Evolutionary conservation across 2,329 filamentous ascomycete species (phyloP).

Genomic region (Diaporthe sp.): DNA sequence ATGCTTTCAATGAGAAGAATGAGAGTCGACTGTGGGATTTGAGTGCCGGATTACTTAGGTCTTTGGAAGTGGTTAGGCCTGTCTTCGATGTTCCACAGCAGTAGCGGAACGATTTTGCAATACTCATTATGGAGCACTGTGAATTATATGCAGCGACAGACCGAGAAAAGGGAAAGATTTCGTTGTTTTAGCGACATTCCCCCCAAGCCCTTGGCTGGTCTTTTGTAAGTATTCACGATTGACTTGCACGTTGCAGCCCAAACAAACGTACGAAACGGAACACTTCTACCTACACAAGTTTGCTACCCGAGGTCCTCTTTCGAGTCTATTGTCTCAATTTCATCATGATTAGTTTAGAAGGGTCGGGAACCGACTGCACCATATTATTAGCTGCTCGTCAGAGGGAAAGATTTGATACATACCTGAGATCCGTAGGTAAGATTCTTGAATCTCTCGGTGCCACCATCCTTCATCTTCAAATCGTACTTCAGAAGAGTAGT

Average conservation of each 20-base stretch:
- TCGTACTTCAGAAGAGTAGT: background rate
- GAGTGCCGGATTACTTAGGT: background rate
- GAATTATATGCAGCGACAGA: no score
- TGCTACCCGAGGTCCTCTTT: background rate
- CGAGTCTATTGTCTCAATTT: background rate
- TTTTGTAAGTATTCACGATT: no score
- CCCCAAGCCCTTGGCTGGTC: no score
- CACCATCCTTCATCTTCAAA: background rate
- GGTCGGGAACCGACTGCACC: background rate
- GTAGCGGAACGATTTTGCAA: background rate
- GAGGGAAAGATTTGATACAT: no score
- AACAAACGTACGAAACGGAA: no score
- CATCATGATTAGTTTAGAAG: background rate
- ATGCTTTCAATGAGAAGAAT: background rate
- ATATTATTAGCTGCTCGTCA: no score
- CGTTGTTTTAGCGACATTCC: no score
- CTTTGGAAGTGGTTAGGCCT: background rate
- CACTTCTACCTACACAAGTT: background rate
- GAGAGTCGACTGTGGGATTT: background rate
- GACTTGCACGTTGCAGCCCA: no score
- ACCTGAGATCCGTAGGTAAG: background rate
- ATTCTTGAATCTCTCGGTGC: background rate
- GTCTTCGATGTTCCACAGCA: background rate
- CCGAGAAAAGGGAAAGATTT: no score
- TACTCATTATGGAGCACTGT: no score